Conservation (phyloP, 441 rosid species). For the Gossypium trilobum region DNA sequence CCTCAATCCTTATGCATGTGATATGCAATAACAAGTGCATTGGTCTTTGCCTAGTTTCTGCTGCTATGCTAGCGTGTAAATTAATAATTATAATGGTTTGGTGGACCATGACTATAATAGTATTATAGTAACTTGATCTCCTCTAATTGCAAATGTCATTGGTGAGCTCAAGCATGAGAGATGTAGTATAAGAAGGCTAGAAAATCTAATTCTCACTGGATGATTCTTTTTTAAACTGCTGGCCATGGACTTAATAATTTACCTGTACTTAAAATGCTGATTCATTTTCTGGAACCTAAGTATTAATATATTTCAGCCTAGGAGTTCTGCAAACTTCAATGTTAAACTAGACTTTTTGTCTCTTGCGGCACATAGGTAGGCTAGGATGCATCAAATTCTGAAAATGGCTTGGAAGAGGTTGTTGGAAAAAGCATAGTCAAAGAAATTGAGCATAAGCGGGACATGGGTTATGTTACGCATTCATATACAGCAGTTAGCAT, state of each 20-base stretch:
- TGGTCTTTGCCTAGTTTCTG: neutral
- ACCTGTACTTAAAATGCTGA: neutral
- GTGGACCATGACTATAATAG: neutral
- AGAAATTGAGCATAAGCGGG: neutral
- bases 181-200: neutral
- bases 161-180: neutral
- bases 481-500: neutral
- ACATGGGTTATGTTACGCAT: neutral
- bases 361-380: neutral
- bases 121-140: neutral
- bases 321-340: neutral
- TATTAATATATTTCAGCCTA: neutral
- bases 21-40: neutral
- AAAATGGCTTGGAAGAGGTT: neutral
- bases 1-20: neutral
- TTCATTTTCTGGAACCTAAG: neutral
- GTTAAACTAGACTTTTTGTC: slow-evolving; percentile 1
- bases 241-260: neutral
- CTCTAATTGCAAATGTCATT: neutral
- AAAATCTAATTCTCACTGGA: neutral
- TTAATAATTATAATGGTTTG: neutral
- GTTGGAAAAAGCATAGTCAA: neutral
- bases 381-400: neutral
- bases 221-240: neutral
- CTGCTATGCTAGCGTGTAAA: slow-evolving; percentile 6